These are phyloP conservation scores for Xylariaceae sp. DNA, from an alignment of 2,329 filamentous ascomycete species.

Conservation along the genomic window DNA sequence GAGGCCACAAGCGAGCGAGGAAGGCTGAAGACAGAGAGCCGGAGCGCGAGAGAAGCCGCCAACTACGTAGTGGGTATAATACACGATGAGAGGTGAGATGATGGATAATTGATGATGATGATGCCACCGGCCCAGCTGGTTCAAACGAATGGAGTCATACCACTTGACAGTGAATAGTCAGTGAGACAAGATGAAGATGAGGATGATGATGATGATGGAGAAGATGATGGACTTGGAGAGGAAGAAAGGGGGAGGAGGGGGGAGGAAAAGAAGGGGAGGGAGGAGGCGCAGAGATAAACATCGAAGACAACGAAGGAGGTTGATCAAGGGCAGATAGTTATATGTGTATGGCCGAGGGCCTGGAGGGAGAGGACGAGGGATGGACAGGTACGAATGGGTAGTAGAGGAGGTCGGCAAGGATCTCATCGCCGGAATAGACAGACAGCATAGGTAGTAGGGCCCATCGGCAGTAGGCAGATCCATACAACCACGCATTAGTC, in stretches of 20 bases:
- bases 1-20: constrained; percentile 5
- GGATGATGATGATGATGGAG: constrained; percentile 21
- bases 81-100: constrained; percentile 21
- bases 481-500: constrained; percentile 26
- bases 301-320: constrained; percentile 14
- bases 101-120: too few relatives aligned
- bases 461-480: not conserved
- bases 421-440: constrained; percentile 21
- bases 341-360: constrained; percentile 27
- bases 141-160: constrained; percentile 41
- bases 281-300: constrained; percentile 28
- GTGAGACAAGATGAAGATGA: constrained; percentile 6
- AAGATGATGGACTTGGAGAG: constrained; percentile 2
- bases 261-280: constrained; percentile 22
- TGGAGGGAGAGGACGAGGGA: not conserved
- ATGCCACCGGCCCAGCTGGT: constrained; percentile 22
- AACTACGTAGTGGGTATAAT: constrained; percentile 24
- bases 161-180: not conserved
- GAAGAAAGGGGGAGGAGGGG: constrained; percentile 18
- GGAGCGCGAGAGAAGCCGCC: constrained; percentile 11
- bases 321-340: constrained; percentile 21
- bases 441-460: not conserved
- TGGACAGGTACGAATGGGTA: not conserved
- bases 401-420: constrained; percentile 37
- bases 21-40: constrained; percentile 8